These are phyloP conservation scores for Dactylellina cionopaga DNA, from an alignment of 2,329 filamentous ascomycete genomes.

Conservation along the genomic window DNA sequence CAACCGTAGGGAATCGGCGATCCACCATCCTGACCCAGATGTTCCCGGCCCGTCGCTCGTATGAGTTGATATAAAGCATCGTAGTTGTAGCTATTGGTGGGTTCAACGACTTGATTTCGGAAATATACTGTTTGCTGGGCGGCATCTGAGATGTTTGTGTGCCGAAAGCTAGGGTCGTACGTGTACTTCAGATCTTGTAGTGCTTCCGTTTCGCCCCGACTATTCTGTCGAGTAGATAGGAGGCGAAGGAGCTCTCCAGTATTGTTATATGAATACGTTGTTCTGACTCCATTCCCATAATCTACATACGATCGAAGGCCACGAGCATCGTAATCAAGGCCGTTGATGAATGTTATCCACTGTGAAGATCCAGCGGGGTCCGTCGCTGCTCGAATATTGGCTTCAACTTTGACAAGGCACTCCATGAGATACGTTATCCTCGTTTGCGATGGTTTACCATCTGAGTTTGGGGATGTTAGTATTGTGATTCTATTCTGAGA, in stretches of 20 bases:
- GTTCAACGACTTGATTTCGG: slow-evolving; percentile 50
- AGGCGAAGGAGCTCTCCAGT: too few relatives aligned
- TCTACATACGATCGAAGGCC: not conserved
- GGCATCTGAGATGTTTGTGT: slow-evolving; percentile 48
- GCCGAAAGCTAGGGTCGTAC: slow-evolving; percentile 51
- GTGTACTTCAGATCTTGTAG: slow-evolving; percentile 54
- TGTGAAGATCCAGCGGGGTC: not conserved
- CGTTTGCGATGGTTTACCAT: too few relatives aligned
- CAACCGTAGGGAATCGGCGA: not conserved
- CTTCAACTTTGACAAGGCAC: not conserved
- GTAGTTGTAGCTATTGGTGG: slow-evolving; percentile 8
- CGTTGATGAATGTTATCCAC: not conserved
- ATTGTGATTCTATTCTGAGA: not conserved
- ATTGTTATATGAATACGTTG: slow-evolving; percentile 31
- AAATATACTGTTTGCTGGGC: slow-evolving; percentile 55
- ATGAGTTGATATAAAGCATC: slow-evolving; percentile 10
- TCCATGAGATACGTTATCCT: too few relatives aligned
- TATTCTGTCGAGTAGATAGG: not conserved
- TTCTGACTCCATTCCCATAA: slow-evolving; percentile 18
- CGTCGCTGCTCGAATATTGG: not conserved
- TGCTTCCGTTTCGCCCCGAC: too few relatives aligned
- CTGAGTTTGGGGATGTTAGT: not conserved
- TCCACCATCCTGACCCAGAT: not conserved
- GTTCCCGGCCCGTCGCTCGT: slow-evolving; percentile 10
- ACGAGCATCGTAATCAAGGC: slow-evolving; percentile 12